These are phyloP conservation scores for Annulohypoxylon maeteangense DNA, from an alignment of 495 filamentous ascomycete species.

Conservation along the genomic window DNA sequence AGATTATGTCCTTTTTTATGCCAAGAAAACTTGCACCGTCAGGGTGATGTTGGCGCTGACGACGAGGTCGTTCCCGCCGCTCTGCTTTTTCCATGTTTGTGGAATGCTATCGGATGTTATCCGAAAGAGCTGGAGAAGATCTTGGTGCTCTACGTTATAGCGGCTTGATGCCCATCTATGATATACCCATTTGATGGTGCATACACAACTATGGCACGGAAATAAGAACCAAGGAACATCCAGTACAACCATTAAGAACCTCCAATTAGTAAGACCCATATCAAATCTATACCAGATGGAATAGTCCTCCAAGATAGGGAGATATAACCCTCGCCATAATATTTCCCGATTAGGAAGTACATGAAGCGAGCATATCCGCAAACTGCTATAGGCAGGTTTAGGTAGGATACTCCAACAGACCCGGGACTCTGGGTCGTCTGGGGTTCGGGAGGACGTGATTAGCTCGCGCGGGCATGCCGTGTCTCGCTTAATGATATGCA, in stretches of 20 bases:
- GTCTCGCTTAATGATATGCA: slow-evolving; percentile 6
- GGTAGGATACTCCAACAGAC: background rate
- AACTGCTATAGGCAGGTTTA: background rate
- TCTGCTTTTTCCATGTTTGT: slow-evolving; percentile 25
- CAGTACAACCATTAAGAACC: background rate
- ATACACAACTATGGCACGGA: background rate
- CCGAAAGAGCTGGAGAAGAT: slow-evolving; percentile 3
- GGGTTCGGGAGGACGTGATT: slow-evolving; percentile 4
- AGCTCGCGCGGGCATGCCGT: background rate
- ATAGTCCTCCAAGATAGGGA: background rate
- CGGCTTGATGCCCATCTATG: background rate
- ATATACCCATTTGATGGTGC: slow-evolving; percentile 9
- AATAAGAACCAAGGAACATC: background rate
- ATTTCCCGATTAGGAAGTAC: slow-evolving; percentile 18
- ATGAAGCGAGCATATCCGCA: slow-evolving; percentile 9
- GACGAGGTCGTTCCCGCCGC: slow-evolving; percentile 14
- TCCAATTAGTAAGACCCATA: background rate
- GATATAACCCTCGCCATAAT: slow-evolving; percentile 10
- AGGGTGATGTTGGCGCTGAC: background rate
- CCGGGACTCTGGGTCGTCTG: background rate
- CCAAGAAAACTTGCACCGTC: slow-evolving; percentile 3
- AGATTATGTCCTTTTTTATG: slow-evolving; percentile 18
- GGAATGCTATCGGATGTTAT: background rate
- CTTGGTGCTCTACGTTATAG: background rate
- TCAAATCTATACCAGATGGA: background rate